phyloP scores from a whole-genome alignment of 2,329 filamentous ascomycete species.

The Daldinia sp. region DNA sequence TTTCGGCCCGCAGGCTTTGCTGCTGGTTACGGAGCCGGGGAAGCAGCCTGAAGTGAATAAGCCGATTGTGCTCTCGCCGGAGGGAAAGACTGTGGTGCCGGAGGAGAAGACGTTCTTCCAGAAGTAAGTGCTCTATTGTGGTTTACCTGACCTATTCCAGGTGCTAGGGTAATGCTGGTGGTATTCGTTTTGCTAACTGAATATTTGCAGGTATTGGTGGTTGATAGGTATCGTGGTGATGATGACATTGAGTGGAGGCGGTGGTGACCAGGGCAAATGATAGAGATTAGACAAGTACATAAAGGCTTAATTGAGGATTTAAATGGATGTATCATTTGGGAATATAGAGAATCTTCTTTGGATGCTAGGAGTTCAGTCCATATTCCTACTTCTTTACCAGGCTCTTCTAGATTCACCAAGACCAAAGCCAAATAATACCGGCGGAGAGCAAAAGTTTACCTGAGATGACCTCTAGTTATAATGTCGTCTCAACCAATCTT shows the following conservation, averaged over 20 bases:
- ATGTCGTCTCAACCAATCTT: background rate
- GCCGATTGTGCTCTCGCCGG: conserved; percentile 70
- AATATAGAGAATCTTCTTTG: background rate
- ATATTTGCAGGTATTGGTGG: conserved; percentile 75
- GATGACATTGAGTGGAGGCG: conserved; percentile 65
- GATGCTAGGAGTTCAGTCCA: background rate
- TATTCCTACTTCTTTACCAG: background rate
- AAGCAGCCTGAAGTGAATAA: conserved; percentile 71
- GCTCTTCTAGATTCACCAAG: background rate
- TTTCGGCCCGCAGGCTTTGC: conserved; percentile 70
- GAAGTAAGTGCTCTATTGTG: conserved; percentile 63
- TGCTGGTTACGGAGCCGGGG: conserved; percentile 62
- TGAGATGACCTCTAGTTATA: background rate
- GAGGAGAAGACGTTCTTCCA: conserved; percentile 75
- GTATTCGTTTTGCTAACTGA: conserved; percentile 29
- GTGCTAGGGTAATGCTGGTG: background rate
- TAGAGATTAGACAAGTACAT: conserved; percentile 41
- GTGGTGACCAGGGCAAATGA: conserved; percentile 63
- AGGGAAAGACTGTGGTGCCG: conserved; percentile 68
- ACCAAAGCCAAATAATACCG: background rate
- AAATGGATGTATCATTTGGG: background rate
- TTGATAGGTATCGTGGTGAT: conserved; percentile 66
- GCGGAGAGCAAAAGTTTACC: background rate
- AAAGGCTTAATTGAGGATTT: background rate
- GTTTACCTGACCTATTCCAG: background rate